Evolutionary conservation across 2,329 filamentous ascomycete species (phyloP), one percentile per base, ranked within the genome.

Genomic region (Fusarium clavum): DNA sequence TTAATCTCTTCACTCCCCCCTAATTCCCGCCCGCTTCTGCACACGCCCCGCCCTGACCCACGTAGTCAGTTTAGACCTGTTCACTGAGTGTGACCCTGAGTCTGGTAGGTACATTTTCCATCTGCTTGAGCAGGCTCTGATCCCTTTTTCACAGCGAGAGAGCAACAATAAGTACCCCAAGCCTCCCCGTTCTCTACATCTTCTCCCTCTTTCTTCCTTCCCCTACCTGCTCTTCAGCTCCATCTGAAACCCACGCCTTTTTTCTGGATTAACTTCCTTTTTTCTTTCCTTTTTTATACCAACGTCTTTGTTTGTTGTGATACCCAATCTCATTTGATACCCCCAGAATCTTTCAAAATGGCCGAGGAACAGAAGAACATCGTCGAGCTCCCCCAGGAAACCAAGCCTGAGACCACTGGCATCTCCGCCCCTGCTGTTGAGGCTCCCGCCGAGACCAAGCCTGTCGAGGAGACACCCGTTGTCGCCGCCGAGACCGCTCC

Each of bases 291-390:
- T 75, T 81, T 81, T 80, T 78, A 80, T 80, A 79, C 78, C 77
- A 77, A 76, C 75, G 75, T 77, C 79, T 80, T 80, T 81, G 77
- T 79, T 80, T 81, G 82, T 85, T 81, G 82, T 85, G 84, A 86
- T 86, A 86, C 84, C 83, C 84, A 79, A 71, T 73, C 65, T 75
- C 77, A 78, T 81, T 80, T 78, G 76, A 79, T 77, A 81, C 79
- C 77, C 75, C 79, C 79, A 78, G 77, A 77, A 78, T 79, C 77
- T 79, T 78, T 80, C 84, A 87, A 77, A 86, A 93, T 93, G 91
- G 89, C 92, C 83, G 91, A 93, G 78, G 85, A 84, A 81, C 87
- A 90, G 82, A 93, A 94, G 85, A 87, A 90, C 79, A 85, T 87
- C 76, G 90, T 87, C 76, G 90, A 90, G 81, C 84, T 85, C 81